Evolutionary conservation across 139 green algal species (phyloP), one percentile per base, ranked within the genome.

Genomic region (Micromonas pusilla): DNA sequence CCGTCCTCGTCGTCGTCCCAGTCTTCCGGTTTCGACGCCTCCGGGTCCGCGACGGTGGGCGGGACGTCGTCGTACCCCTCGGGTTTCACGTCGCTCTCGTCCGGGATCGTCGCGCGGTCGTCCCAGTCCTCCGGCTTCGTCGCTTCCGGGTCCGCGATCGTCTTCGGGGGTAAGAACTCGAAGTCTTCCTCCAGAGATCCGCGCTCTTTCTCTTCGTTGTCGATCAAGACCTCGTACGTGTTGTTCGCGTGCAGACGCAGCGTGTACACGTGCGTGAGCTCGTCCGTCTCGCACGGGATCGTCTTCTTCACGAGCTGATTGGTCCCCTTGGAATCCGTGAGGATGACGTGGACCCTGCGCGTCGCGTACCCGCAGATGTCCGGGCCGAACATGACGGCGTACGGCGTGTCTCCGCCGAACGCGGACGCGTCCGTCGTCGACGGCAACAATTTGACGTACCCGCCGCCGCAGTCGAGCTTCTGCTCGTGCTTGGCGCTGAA

Each of bases 381-480:
- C 2, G 95, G 94, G 45, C 95, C 95, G 83, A 99, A 99, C 95
- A 99, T 99, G 83, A 99, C 88, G 52, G 87, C 92, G 72, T 87
- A 85, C 23, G 85, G 88, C 52, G 83, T 87, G 76, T 87, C 60
- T 4, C 91, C 91, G 34, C 86, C 84, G 72, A 96, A 95, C 32
- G 73, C 52, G 32, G 86, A 85, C 86, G 92, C 90, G 66, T 96
- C 75, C 45, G 75, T 73, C n/a, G 85, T 87, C 72, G 78, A 66
- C 19, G 90, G 89, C 0, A 96, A 52, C 0, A 96, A 72, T 86
- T 96, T 96, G 81, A 96, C 90, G 89, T 96, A 96, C 75, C 90
- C 91, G 73, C 91, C 91, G 66, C 91, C 91, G 85, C 91, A 96
- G 87, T 96, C 90, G 3, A 96, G 76, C 66, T 90, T 85, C 84